Evolutionary conservation across 2,329 filamentous ascomycete genomes (phyloP).

Genomic region (Stemphylium lycopersici): DNA sequence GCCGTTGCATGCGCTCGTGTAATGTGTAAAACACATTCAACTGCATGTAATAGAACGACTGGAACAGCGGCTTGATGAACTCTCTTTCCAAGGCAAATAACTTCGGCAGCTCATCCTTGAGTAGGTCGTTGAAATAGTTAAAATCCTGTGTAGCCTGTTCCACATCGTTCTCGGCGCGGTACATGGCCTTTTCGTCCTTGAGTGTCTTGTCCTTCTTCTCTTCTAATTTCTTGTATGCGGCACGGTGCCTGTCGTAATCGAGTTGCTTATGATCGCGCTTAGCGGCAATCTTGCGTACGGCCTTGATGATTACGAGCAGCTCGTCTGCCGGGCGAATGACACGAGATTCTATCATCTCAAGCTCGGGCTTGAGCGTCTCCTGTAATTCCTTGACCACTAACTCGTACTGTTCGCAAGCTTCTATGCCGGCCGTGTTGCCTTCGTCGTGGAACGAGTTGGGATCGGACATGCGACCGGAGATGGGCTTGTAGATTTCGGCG

Average conservation of each 20-base stretch:
- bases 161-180: constrained; percentile 90
- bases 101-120: constrained; percentile 94
- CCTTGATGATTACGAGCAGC: constrained; percentile 91
- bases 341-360: constrained; percentile 95
- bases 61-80: constrained; percentile 96
- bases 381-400: constrained; percentile 87
- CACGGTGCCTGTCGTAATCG: constrained; percentile 88
- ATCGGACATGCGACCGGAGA: constrained; percentile 93
- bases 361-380: constrained; percentile 83
- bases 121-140: constrained; percentile 96
- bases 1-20: constrained; percentile 96
- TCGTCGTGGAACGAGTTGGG: constrained; percentile 81
- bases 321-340: constrained; percentile 93
- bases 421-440: constrained; percentile 91
- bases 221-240: constrained; percentile 87
- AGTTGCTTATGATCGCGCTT: constrained; percentile 98
- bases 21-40: constrained; percentile 98
- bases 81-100: constrained; percentile 88
- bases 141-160: constrained; percentile 94
- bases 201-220: constrained; percentile 96
- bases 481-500: constrained; percentile 96
- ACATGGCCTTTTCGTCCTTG: constrained; percentile 97
- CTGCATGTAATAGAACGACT: constrained; percentile 99
- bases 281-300: constrained; percentile 82
- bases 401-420: constrained; percentile 96